Evolutionary conservation across 1,139 yeast species (phyloP).

Genomic region (Yamadazyma epiphylla): DNA sequence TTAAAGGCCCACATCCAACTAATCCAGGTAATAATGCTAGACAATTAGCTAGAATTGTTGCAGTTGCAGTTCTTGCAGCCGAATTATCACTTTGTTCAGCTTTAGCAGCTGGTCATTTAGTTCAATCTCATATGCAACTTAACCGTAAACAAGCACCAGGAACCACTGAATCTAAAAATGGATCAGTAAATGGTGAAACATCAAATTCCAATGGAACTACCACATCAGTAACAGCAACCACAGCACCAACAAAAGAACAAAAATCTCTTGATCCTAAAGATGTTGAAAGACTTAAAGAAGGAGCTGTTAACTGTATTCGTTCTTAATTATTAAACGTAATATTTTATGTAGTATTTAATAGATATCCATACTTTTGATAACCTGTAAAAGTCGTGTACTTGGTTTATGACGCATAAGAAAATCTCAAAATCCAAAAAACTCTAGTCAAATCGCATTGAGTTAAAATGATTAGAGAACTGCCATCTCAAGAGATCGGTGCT

Average conservation of each 20-base stretch:
- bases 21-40: conserved; percentile 94
- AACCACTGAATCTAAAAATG: conserved; percentile 10
- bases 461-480: conserved; percentile 1
- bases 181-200: too few relatives aligned
- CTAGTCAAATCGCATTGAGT: background rate
- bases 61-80: conserved; percentile 94
- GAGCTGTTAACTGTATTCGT: conserved; percentile 68
- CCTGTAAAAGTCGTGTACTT: too few relatives aligned
- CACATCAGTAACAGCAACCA: conserved; percentile 8
- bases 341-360: conserved; percentile 1
- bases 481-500: conserved; percentile 60
- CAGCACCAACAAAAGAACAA: conserved; percentile 11
- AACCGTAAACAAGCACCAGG: conserved; percentile 52
- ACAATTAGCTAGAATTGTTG: conserved; percentile 91
- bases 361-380: background rate
- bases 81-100: conserved; percentile 94
- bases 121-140: conserved; percentile 95
- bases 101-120: conserved; percentile 97
- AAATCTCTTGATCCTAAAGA: conserved; percentile 20
- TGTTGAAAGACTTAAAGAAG: conserved; percentile 58
- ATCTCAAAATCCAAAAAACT: too few relatives aligned
- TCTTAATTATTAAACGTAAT: conserved; percentile 19
- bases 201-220: conserved; percentile 10
- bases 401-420: too few relatives aligned
- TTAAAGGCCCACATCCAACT: conserved; percentile 92